These are phyloP conservation scores for Escallonia rubra DNA, from an alignment of 129 eudicot species.

Conservation along the genomic window DNA sequence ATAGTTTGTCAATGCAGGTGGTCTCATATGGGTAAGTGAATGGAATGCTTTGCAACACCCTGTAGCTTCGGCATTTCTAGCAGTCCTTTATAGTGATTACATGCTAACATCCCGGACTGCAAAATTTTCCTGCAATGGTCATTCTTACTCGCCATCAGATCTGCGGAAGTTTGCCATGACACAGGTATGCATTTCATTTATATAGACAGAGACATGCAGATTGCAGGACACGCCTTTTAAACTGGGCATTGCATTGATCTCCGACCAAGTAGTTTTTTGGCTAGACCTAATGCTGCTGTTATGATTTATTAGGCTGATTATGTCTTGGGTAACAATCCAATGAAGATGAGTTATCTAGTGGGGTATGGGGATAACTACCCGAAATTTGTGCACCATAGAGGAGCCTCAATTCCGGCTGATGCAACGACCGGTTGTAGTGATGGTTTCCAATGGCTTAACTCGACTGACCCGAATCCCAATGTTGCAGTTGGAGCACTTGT, in stretches of 20 bases:
- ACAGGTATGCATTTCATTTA: conserved; percentile 45
- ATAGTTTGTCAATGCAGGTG: conserved; percentile 34
- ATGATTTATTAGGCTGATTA: conserved; percentile 58
- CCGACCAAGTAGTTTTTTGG: background rate
- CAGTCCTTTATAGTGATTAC: conserved; percentile 84
- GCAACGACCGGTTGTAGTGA: conserved; percentile 56
- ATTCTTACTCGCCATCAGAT: conserved; percentile 51
- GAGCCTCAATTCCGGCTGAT: conserved; percentile 88
- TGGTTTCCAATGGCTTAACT: conserved; percentile 76
- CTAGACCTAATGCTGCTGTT: background rate
- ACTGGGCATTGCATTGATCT: too few species aligned
- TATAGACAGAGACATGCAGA: background rate
- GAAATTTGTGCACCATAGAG: conserved; percentile 85
- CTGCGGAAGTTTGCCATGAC: conserved; percentile 80
- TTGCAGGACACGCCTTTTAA: too few species aligned
- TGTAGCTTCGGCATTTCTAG: conserved; percentile 87
- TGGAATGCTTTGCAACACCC: conserved; percentile 97
- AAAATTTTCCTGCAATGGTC: conserved; percentile 55
- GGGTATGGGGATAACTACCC: conserved; percentile 92
- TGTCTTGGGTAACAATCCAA: conserved; percentile 87
- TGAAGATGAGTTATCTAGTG: conserved; percentile 92
- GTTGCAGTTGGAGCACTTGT: conserved; percentile 87
- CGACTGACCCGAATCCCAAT: conserved; percentile 71
- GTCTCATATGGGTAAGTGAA: conserved; percentile 83
- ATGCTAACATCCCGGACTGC: conserved; percentile 82